Evolutionary conservation across 108 stramenopile genomes (phyloP), one percentile per base, ranked within the genome.

Genomic region (Chaetoceros muelleri): DNA sequence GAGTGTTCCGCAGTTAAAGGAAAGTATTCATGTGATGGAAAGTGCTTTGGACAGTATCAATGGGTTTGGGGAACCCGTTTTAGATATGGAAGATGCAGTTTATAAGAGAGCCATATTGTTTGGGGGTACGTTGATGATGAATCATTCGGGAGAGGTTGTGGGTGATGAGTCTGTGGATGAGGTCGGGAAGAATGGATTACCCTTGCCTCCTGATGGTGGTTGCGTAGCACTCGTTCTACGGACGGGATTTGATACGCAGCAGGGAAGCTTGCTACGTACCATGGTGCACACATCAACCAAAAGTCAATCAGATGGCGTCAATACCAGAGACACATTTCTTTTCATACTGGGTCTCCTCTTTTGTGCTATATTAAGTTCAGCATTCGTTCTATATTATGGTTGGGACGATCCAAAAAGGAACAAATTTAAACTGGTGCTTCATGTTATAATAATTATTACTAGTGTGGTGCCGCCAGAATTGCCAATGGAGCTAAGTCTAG

Each of bases 391-490:
- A 23, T 25, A 69, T 1, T 81, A 91, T 51, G 96, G 90, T 7
- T 79, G 84, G 70, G 48, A 76, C 29, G 92, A 96, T 55, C 72
- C 71, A 22, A 81, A 66, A 7, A 65, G 96, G 27, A 94, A 93
- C 69, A 68, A 75, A 28, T 99, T 93, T 75, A 93, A 95, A 52
- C 80, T 99, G 7, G 48, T 80, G 1, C 79, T 99, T 16, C 98
- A 98, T 73, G 93, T 95, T 45, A 86, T 98, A 48, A 96, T 99
- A 49, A 96, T 99, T 48, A 61, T 97, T 23, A 99, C 98, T 2
- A 84, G 80, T 24, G 97, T 98, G 16, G 90, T 96, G 3, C 94
- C 94, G 8, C 94, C 98, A 1, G 96, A 97, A 70, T 67, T 99
- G 45, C 98, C 98, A 19, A 96, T 99, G 94, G 95, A 99, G 67